Evolutionary conservation across 768 basidiomycete species (phyloP), one percentile per base, ranked within the genome.

Genomic region (Leccinum arenicola): DNA sequence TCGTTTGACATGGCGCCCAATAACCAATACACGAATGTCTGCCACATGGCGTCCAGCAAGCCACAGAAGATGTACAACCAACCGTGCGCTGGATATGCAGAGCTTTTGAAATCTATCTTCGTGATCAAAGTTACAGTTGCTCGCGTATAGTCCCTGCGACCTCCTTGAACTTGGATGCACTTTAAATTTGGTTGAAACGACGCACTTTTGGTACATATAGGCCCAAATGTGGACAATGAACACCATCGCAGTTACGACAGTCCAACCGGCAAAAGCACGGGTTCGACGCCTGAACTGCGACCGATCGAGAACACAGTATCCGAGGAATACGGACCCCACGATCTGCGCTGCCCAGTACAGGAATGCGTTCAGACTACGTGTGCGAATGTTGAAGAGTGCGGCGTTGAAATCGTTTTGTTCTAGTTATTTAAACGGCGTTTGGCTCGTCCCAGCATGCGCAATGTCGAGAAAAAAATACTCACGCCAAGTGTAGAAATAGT

Each of bases 401-500:
- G 78, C 84, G 65, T 93, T 94, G 73, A 80, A 93, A 52, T 84
- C 88, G 61, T 89, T 91, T 17, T 21, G 19, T 11, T 45, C 87
- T 90, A 60, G 54, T 67, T 36, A 10, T 52, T 36, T 50, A n/a
- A 49, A 36, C 14, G n/a, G 71, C 2, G 21, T 14, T 69, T 48
- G 61, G 48, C 27, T 59, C 12, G 10, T 52, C 45, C 25, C 35
- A 17, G 27, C 17, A 48, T 49, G 19, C 2, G 19, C 23, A 27
- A 25, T 4, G 7, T 36, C n/a, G 45, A 33, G 19, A 8, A 38
- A 29, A 21, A 21, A 17, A 31, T 23, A 72, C 86, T 68, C 60
- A 89, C 88, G 89, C 88, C 88, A 92, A 3, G 90, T 87, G 68
- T 91, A 91, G 74, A 91, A 91, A 82, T 88, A 92, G 70, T 92